Conservation (phyloP, 2,329 filamentous ascomycete species). For the Verticillium albo-atrum region DNA sequence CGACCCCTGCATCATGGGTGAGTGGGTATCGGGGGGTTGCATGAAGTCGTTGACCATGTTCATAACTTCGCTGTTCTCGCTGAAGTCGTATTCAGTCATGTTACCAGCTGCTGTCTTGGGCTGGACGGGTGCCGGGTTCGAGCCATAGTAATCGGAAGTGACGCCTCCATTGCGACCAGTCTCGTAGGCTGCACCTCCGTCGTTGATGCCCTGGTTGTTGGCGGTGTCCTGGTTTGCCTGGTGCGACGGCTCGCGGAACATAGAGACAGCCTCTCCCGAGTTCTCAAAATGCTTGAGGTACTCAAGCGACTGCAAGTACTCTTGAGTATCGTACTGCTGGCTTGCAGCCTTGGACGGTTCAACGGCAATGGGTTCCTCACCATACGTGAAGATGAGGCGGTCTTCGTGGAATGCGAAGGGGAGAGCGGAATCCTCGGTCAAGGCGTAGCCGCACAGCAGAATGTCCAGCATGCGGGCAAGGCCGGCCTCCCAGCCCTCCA, state of each 20-base stretch:
- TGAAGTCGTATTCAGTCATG: slow-evolving; percentile 13
- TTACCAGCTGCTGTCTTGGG: slow-evolving; percentile 1
- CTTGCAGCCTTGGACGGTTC: not conserved
- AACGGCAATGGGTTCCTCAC: not conserved
- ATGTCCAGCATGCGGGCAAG: slow-evolving; percentile 44
- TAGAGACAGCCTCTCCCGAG: not conserved
- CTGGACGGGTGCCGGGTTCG: not conserved
- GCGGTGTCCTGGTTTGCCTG: not conserved
- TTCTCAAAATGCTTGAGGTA: not conserved
- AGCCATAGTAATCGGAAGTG: not conserved
- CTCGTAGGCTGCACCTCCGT: not conserved
- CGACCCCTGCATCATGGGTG: not conserved
- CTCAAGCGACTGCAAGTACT: not conserved
- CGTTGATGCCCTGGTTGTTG: not conserved
- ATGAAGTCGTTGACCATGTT: slow-evolving; percentile 46
- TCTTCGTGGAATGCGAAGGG: slow-evolving; percentile 24
- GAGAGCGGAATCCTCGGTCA: slow-evolving; percentile 35
- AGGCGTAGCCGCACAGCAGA: slow-evolving; percentile 42
- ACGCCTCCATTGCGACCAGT: not conserved
- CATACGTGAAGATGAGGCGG: not conserved
- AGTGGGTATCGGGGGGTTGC: slow-evolving; percentile 32
- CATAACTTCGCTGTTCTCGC: slow-evolving; percentile 32
- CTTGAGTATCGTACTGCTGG: not conserved
- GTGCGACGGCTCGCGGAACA: not conserved
- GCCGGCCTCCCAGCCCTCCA: slow-evolving; percentile 2